Conservation (phyloP, 352 stramenopile species). For the Blastocystis sp. region DNA sequence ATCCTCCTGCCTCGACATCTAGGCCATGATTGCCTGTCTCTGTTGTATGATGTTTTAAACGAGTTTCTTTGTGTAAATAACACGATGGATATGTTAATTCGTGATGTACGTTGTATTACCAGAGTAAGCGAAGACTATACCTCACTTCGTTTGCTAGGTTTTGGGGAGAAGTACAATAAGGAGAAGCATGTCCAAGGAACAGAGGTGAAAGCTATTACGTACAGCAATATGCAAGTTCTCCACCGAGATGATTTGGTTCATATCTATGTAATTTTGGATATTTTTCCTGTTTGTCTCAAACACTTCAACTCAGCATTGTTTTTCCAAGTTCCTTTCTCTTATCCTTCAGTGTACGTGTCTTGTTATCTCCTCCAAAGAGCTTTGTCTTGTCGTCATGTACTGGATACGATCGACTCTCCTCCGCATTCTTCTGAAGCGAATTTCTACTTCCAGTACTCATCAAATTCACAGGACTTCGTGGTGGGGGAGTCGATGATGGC, state of each 20-base stretch:
- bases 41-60: conserved; percentile 74
- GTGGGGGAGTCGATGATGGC: neutral
- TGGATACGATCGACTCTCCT: neutral
- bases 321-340: conserved; percentile 12
- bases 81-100: conserved; percentile 57
- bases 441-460: neutral
- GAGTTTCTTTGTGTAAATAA: conserved; percentile 73
- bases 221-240: conserved; percentile 75
- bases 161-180: conserved; percentile 71
- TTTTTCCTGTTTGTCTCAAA: conserved; percentile 64
- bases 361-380: neutral
- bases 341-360: neutral
- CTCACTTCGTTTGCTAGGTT: conserved; percentile 2
- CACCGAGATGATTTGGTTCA: conserved; percentile 62
- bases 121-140: conserved; percentile 51
- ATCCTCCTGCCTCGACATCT: neutral
- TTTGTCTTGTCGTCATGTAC: neutral
- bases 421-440: neutral
- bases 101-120: conserved; percentile 37
- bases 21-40: conserved; percentile 70
- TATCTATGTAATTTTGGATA: conserved; percentile 69
- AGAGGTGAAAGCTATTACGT: conserved; percentile 77
- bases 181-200: conserved; percentile 72
- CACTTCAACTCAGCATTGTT: conserved; percentile 17
- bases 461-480: neutral